Evolutionary conservation across 2,329 filamentous ascomycete species (phyloP).

Genomic region (Pseudogymnoascus sp.): DNA sequence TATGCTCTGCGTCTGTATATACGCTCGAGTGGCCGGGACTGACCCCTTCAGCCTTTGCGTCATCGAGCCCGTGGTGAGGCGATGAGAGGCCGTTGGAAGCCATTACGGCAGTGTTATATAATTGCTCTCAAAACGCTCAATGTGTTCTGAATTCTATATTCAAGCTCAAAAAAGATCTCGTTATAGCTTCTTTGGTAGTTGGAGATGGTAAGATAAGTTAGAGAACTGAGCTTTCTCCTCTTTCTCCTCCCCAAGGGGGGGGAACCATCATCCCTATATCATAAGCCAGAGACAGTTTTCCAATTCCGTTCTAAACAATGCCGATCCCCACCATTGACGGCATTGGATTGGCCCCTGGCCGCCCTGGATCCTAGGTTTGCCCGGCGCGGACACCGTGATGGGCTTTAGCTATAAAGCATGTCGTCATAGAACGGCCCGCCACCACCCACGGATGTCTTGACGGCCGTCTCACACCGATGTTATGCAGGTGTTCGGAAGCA

Average conservation of each 20-base stretch:
- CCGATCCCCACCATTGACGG: slow-evolving; percentile 4
- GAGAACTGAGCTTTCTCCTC: neutral
- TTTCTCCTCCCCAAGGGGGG: neutral
- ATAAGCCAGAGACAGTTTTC: slow-evolving; percentile 3
- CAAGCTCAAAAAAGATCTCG: neutral
- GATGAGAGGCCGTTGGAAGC: neutral
- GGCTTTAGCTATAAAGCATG: neutral
- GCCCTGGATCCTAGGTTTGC: neutral
- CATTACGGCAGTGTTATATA: neutral
- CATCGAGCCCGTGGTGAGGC: neutral
- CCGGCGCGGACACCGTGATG: neutral
- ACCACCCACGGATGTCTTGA: slow-evolving; percentile 2
- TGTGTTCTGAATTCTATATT: neutral
- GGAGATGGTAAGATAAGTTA: neutral
- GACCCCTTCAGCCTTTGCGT: neutral
- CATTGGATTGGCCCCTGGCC: neutral
- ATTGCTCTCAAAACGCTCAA: neutral
- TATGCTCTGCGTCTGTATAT: neutral
- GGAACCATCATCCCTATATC: neutral
- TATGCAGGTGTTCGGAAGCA: neutral
- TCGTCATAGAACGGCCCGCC: slow-evolving; percentile 4
- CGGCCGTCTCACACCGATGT: neutral
- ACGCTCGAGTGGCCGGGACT: neutral
- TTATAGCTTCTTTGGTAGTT: neutral
- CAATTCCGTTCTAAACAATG: neutral